phyloP scores from a whole-genome alignment of 371 early-diverging fungal genomes.

The Lichtheimia hyalospora region DNA sequence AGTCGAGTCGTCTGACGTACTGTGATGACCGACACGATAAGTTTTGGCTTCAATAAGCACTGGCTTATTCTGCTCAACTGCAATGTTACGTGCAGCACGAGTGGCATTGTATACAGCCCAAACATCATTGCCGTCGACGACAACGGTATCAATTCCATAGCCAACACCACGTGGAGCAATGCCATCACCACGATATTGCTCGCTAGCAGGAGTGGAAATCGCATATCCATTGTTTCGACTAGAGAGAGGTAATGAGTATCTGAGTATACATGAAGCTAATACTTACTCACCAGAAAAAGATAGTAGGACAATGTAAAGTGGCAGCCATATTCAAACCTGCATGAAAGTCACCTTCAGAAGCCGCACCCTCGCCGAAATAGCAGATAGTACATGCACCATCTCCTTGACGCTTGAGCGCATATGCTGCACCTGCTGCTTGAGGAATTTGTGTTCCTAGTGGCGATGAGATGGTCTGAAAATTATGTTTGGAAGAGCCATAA shows the following conservation, averaged over 20 bases:
- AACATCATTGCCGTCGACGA: constrained; percentile 97
- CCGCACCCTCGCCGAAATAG: constrained; percentile 98
- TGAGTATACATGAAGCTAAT: neutral
- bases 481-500: constrained; percentile 82
- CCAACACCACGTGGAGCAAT: constrained; percentile 92
- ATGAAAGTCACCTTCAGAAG: constrained; percentile 98
- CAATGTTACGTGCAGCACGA: constrained; percentile 80
- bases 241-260: neutral
- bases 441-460: constrained; percentile 97
- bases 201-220: constrained; percentile 93
- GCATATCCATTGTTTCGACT: constrained; percentile 98
- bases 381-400: constrained; percentile 80
- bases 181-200: constrained; percentile 97
- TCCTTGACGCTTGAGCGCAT: constrained; percentile 85
- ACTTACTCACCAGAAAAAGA: constrained; percentile 85
- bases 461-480: constrained; percentile 97
- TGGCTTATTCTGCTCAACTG: constrained; percentile 79
- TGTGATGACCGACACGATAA: constrained; percentile 96
- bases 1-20: constrained; percentile 96
- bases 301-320: constrained; percentile 86
- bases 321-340: constrained; percentile 97
- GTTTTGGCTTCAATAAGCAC: constrained; percentile 97
- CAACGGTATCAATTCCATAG: constrained; percentile 96
- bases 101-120: constrained; percentile 95
- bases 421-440: constrained; percentile 98